phyloP scores from a whole-genome alignment of 2,329 filamentous ascomycete genomes.

The Hymenoscyphus albidus region DNA sequence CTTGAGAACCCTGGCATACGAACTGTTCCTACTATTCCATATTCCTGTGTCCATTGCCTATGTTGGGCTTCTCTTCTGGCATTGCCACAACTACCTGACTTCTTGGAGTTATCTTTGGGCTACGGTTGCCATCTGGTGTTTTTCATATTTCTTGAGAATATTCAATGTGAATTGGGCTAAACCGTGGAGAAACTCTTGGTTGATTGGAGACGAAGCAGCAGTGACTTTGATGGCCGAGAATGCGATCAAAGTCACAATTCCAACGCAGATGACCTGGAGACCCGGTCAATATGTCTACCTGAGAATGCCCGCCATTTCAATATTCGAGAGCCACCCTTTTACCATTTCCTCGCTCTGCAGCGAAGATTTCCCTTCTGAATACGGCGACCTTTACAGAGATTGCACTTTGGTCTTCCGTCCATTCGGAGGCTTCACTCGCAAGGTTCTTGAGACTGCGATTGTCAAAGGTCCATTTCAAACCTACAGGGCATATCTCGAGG shows the following conservation, averaged over 20 bases:
- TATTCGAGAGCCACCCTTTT: constrained; percentile 93
- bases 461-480: constrained; percentile 87
- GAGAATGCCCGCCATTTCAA: constrained; percentile 85
- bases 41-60: constrained; percentile 78
- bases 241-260: constrained; percentile 92
- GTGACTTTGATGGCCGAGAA: constrained; percentile 88
- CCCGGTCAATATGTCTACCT: constrained; percentile 94
- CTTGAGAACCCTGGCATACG: constrained; percentile 74
- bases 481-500: constrained; percentile 88
- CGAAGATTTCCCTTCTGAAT: constrained; percentile 88
- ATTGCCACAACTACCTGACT: constrained; percentile 85
- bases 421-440: constrained; percentile 83
- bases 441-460: constrained; percentile 76
- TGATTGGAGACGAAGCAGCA: constrained; percentile 87
- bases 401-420: constrained; percentile 90
- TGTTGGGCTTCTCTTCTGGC: constrained; percentile 87
- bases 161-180: constrained; percentile 89
- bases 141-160: constrained; percentile 70
- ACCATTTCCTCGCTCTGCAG: constrained; percentile 91
- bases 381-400: constrained; percentile 82
- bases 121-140: constrained; percentile 71
- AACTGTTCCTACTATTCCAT: constrained; percentile 79
- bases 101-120: constrained; percentile 88
- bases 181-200: constrained; percentile 72
- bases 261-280: constrained; percentile 87